These are phyloP conservation scores for Aspergillus latus DNA, from an alignment of 2,329 filamentous ascomycete genomes.

Conservation along the genomic window DNA sequence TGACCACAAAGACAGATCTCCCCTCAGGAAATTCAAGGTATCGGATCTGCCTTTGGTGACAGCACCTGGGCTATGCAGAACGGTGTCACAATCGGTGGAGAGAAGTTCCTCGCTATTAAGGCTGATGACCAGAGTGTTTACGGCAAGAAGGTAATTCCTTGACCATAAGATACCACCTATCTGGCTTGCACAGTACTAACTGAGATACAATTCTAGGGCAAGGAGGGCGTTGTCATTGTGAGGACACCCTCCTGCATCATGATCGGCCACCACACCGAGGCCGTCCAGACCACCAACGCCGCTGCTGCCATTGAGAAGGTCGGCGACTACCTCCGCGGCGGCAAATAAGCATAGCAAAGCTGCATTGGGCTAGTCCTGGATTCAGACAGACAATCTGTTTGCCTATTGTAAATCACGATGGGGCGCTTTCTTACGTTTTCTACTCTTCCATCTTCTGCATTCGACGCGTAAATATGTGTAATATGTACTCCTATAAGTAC, in stretches of 20 bases:
- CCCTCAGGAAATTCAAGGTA: conserved; percentile 55
- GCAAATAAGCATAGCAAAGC: conserved; percentile 32
- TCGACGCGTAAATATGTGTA: conserved; percentile 24
- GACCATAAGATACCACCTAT: neutral
- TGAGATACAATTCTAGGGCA: conserved; percentile 56
- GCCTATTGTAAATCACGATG: conserved; percentile 20
- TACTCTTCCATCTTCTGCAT: conserved; percentile 15
- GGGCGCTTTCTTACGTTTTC: conserved; percentile 14
- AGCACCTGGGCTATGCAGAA: conserved; percentile 49
- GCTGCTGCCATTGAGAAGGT: conserved; percentile 78
- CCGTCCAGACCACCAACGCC: conserved; percentile 70
- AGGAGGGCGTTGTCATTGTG: conserved; percentile 75
- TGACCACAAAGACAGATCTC: conserved; percentile 44
- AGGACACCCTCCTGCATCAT: conserved; percentile 90
- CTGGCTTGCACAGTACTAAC: conserved; percentile 5
- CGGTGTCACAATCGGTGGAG: conserved; percentile 73
- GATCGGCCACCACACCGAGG: conserved; percentile 80
- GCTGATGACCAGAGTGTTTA: conserved; percentile 78
- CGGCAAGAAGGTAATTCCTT: conserved; percentile 71
- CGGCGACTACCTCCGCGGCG: conserved; percentile 72
- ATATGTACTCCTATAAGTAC: conserved; percentile 16
- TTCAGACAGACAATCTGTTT: conserved; percentile 16
- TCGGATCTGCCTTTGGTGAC: conserved; percentile 56
- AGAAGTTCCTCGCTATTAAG: conserved; percentile 75
- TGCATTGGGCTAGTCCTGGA: conserved; percentile 14